These are phyloP conservation scores for Komagataella populi DNA, from an alignment of 805 yeast genomes.

Conservation along the genomic window DNA sequence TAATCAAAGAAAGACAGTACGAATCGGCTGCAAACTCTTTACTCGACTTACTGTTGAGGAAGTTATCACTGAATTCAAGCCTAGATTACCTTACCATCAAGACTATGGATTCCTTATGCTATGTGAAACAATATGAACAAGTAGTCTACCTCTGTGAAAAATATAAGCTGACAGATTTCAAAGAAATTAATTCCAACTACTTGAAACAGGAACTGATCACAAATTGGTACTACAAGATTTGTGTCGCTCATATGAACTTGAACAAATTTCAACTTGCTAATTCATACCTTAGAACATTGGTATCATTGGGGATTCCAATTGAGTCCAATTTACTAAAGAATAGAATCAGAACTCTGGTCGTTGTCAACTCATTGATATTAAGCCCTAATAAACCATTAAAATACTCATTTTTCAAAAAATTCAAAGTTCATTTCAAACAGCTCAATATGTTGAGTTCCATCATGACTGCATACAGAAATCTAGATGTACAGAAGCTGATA, in stretches of 20 bases:
- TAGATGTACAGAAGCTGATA: background rate
- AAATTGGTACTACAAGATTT: background rate
- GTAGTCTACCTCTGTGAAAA: conserved; percentile 2
- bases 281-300: background rate
- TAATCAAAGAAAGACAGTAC: conserved; percentile 3
- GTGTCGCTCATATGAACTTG: background rate
- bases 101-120: conserved; percentile 4
- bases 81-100: conserved; percentile 4
- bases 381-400: background rate
- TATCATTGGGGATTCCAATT: background rate
- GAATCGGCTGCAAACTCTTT: conserved; percentile 1
- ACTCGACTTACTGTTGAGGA: background rate
- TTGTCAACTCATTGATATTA: background rate
- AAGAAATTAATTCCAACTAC: conserved; percentile 6
- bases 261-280: background rate
- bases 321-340: background rate
- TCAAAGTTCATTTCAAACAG: background rate
- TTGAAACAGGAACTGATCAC: background rate
- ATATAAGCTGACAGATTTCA: conserved; percentile 2
- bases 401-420: background rate
- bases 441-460: background rate
- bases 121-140: background rate
- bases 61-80: background rate
- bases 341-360: background rate
- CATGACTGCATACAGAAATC: background rate